Base-by-base conservation (phyloP, 1,139 yeast genomes). In the Magnusiomyces sp. region DNA sequence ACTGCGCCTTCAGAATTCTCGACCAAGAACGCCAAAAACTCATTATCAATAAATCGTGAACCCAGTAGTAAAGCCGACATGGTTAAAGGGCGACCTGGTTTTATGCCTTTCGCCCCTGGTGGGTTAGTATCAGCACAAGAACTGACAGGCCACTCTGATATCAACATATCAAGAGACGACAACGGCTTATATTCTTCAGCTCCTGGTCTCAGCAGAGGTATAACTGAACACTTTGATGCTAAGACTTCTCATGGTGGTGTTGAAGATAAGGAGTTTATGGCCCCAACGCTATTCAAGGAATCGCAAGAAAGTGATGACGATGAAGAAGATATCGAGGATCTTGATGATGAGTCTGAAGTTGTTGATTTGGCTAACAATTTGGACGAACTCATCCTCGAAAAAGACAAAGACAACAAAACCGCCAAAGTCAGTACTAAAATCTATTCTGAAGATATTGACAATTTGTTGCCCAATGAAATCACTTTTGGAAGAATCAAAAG, bases 101-200 rank as follows among this genome's bases (percentile, higher is more conserved):
- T 77, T 60, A 69, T 92, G 60, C 98, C 99, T 0, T 92, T 94
- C 63, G 83, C 85, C 49, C 98, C 98, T 0, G 97, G 98, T 57
- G 97, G 97, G 2, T 64, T 87, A 16, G 67, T 65, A 3, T 67
- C 80, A 56, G n/a, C n/a, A n/a, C n/a, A n/a, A n/a, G n/a, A n/a
- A n/a, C n/a, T n/a, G n/a, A n/a, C n/a, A n/a, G n/a, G n/a, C n/a
- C n/a, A n/a, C n/a, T n/a, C n/a, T n/a, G 70, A 69, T 39, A 61
- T 65, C 2, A 95, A 84, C 60, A 11, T 43, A 5, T 33, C 45
- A 11, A 75, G 83, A 60, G 92, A 85, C 61, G 71, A 71, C 1
- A 70, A 77, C 48, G 97, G 97, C 0, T 65, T 92, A 42, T 86
- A 82, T 61, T 95, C 87, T 62, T 68, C 79, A 1, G 94, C 97